Evolutionary conservation across 2,329 filamentous ascomycete genomes (phyloP).

Genomic region (Pseudohalonectria lignicola): DNA sequence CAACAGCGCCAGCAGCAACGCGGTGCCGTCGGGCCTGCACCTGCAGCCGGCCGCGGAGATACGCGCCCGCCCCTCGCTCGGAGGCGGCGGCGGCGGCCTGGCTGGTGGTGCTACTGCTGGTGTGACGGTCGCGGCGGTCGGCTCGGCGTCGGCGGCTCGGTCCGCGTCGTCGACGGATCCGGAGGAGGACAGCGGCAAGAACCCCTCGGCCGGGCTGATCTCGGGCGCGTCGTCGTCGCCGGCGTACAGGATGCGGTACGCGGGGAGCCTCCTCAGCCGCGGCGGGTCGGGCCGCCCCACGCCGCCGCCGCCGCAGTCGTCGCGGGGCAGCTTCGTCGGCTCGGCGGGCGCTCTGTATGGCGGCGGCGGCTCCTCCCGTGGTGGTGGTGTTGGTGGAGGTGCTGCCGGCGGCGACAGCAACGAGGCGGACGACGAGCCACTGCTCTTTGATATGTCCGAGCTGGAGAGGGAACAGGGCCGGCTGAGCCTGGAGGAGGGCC

Average conservation of each 20-base stretch:
- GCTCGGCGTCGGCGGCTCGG: constrained; percentile 21
- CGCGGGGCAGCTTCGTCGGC: constrained; percentile 32
- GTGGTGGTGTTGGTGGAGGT: constrained; percentile 20
- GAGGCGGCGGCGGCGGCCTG: too few relatives aligned
- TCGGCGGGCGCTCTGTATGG: constrained; percentile 15
- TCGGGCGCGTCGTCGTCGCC: constrained; percentile 14
- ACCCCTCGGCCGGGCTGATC: constrained; percentile 32
- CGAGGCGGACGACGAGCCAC: constrained; percentile 53
- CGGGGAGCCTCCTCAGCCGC: constrained; percentile 9
- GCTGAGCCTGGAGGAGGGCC: constrained; percentile 46
- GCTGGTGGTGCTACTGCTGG: too few relatives aligned
- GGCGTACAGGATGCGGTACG: constrained; percentile 35
- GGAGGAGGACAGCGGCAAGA: constrained; percentile 27
- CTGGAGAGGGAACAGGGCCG: constrained; percentile 38
- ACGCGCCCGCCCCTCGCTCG: constrained; percentile 11
- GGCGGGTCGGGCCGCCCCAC: constrained; percentile 17
- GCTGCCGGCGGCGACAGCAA: constrained; percentile 26
- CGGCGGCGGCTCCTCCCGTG: constrained; percentile 27
- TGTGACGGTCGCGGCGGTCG: too few relatives aligned
- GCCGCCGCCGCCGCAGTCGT: constrained; percentile 32
- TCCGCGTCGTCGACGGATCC: constrained; percentile 23
- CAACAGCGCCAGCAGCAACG: too few relatives aligned
- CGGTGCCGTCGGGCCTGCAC: constrained; percentile 13
- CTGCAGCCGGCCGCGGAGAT: constrained; percentile 33
- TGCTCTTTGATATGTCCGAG: constrained; percentile 66